Base-by-base conservation (phyloP, 2,329 filamentous ascomycete species). In the Gaeumannomyces sp. region DNA sequence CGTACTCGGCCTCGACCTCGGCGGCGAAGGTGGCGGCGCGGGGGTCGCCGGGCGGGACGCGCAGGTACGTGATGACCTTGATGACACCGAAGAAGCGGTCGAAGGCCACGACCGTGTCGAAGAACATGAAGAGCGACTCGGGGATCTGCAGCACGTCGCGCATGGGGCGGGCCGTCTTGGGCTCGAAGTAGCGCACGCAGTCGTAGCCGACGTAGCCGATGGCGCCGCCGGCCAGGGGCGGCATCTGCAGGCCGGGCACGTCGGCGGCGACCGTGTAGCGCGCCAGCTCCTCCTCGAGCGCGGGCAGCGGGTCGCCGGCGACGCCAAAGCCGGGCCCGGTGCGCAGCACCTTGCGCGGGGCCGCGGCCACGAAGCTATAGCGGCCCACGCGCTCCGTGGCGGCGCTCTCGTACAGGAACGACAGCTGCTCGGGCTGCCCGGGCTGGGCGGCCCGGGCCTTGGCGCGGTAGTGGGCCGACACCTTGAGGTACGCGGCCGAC, bases 181-280 rank as follows among this genome's bases (percentile, higher is more conserved):
- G 95, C 81, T 99, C 95, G 71, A 99, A 99, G 78, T 98, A 70
- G 4, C 69, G 89, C 72, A 99, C 92, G 76, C 95, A 99, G 75
- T 99, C 95, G 74, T 99, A 99, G 64, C 93, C 93, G 7, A 98
- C 92, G 76, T 98, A 99, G 66, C 95, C 95, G 72, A 99, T 92
- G 16, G 93, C 95, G 62, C 95, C 95, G 57, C 93, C 95, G 0
- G 91, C 92, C 78, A 99, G 81, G 31, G 92, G 91, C 63, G 95
- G 95, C 53, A 99, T 83, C 71, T 85, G 85, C 72, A 98, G 80
- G 1, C 89, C 91, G 0, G 95, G 93, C 4, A 99, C 86, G 57
- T 91, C 85, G 45, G 93, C 90, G 68, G 60, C 60, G 33, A 97
- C 91, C 31, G 91, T 85, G 75, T 88, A 90, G 72, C 90, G 83